Percentiles rank a stretch among this genome's conserved stretches.
Evolutionary conservation across 441 rosid genomes (phyloP).

Genomic region (Jatropha podagrica): DNA sequence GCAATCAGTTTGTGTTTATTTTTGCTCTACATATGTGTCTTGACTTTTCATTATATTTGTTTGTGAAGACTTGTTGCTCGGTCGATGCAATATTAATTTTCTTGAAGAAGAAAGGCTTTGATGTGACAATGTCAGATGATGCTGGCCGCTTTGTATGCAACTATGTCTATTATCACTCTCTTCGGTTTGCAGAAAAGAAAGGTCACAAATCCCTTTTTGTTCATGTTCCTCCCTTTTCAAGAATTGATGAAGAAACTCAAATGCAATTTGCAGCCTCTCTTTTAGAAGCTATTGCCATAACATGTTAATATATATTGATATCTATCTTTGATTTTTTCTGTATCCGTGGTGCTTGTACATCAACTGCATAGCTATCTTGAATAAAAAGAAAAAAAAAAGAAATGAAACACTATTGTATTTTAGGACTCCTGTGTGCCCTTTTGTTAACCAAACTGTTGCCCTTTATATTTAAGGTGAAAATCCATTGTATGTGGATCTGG

Average conservation of each 20-base stretch:
- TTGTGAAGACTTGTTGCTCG: slow-evolving; percentile 61
- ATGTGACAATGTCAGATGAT: slow-evolving; percentile 67
- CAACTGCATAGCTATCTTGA: background rate
- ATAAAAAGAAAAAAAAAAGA: background rate
- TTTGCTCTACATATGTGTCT: background rate
- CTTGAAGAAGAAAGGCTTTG: slow-evolving; percentile 61
- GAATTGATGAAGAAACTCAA: slow-evolving; percentile 71
- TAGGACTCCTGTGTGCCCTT: background rate
- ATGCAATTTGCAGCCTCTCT: slow-evolving; percentile 68
- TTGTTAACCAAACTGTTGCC: background rate
- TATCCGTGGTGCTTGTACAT: slow-evolving; percentile 17
- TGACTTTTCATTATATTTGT: background rate
- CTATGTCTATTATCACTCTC: slow-evolving; percentile 81
- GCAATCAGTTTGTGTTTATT: background rate
- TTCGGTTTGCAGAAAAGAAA: slow-evolving; percentile 68
- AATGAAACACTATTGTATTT: background rate
- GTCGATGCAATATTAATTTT: slow-evolving; percentile 48
- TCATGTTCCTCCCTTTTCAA: slow-evolving; percentile 76
- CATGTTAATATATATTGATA: slow-evolving; percentile 37
- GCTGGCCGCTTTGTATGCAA: slow-evolving; percentile 93
- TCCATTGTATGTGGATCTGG: background rate
- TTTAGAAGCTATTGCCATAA: slow-evolving; percentile 68
- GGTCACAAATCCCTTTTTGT: slow-evolving; percentile 70
- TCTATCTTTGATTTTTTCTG: background rate
- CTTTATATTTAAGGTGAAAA: background rate